Percentiles rank a stretch among this genome's conserved stretches.
Evolutionary conservation across 108 stramenopile species (phyloP).

Genomic region (Cyclotella baltica): DNA sequence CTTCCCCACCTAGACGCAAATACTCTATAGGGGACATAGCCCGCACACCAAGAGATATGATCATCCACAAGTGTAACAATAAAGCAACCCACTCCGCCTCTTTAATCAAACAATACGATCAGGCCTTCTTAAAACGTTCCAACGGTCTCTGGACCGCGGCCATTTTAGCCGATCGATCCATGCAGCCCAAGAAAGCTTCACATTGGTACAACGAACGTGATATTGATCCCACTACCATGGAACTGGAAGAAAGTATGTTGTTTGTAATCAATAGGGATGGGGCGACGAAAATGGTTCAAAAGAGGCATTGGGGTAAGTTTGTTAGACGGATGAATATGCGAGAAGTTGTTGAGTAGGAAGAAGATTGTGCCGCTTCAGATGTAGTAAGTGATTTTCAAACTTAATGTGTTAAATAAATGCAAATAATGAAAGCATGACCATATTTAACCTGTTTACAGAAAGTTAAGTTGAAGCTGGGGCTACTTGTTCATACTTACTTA

Average conservation of each 20-base stretch:
- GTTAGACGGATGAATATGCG: conserved; percentile 6
- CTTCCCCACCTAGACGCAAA: conserved; percentile 1
- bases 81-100: conserved; percentile 24
- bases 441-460: no score
- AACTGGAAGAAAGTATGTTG: conserved; percentile 28
- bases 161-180: conserved; percentile 8
- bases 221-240: conserved; percentile 17
- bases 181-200: conserved; percentile 18
- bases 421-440: no score
- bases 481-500: no score
- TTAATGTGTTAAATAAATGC: no score
- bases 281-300: conserved; percentile 22
- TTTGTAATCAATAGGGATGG: conserved; percentile 26
- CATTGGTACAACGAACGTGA: conserved; percentile 25
- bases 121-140: conserved; percentile 23
- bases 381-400: neutral
- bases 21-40: conserved; percentile 26
- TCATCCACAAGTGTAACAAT: conserved; percentile 16
- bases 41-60: conserved; percentile 24
- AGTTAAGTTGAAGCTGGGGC: no score
- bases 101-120: conserved; percentile 15
- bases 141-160: conserved; percentile 16
- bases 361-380: neutral
- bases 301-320: conserved; percentile 25
- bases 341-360: neutral